phyloP scores from a whole-genome alignment of 805 yeast genomes.

The Jamesozyma lodderae region DNA sequence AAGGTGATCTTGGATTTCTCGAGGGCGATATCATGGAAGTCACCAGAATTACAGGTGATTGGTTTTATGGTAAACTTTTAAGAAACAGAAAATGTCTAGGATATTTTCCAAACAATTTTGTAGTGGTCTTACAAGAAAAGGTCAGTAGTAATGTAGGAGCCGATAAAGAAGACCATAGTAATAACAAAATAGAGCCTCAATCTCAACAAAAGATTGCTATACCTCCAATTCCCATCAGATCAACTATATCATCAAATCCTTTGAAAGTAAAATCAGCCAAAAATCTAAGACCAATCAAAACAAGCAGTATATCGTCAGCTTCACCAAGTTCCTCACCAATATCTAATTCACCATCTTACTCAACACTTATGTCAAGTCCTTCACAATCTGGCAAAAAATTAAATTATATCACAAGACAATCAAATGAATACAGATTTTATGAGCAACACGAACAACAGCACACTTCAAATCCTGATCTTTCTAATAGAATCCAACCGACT shows the following conservation, averaged over 20 bases:
- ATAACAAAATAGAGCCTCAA: neutral
- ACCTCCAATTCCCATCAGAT: slow-evolving; percentile 3
- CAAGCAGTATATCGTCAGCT: neutral
- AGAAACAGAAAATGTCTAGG: slow-evolving; percentile 74
- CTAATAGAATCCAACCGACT: neutral
- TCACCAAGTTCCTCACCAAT: neutral
- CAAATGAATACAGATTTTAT: neutral
- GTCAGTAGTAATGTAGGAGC: neutral
- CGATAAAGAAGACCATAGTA: neutral
- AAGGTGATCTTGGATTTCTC: slow-evolving; percentile 82
- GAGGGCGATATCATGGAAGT: slow-evolving; percentile 92
- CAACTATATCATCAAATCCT: neutral
- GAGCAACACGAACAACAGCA: slow-evolving; percentile 1
- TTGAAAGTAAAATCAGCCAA: neutral
- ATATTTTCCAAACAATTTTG: slow-evolving; percentile 80
- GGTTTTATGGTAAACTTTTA: slow-evolving; percentile 81
- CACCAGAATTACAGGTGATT: slow-evolving; percentile 73
- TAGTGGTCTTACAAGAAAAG: slow-evolving; percentile 37
- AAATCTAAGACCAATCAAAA: neutral
- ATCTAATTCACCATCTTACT: slow-evolving; percentile 1
- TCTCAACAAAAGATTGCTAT: neutral
- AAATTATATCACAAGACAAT: neutral
- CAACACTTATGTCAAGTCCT: slow-evolving; percentile 3
- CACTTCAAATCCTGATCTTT: slow-evolving; percentile 4
- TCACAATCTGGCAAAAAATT: neutral